Base-by-base conservation (phyloP, 2,329 filamentous ascomycete genomes). In the Paecilomyces niveus region DNA sequence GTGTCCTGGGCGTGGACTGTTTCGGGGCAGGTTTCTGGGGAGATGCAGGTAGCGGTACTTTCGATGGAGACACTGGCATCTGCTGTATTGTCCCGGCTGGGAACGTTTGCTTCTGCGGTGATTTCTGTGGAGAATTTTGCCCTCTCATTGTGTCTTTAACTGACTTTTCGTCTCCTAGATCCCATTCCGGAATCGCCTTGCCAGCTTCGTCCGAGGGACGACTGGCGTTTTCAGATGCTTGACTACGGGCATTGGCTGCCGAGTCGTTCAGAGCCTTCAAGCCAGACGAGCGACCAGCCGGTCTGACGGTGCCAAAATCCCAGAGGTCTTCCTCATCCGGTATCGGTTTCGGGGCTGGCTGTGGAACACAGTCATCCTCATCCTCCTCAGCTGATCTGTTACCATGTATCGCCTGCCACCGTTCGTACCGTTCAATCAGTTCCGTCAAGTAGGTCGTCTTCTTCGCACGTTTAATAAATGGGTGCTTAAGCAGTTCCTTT, bases 361-460 rank as follows among this genome's bases (percentile, higher is more conserved):
- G 58, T 24, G 64, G 67, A 18, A 68, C 65, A 31, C 62, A 63
- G 39, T 83, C 80, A 8, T 79, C 81, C 22, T 89, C 85, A 29
- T 82, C 79, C 26, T 84, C 82, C 7, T 91, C 89, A 1, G 89
- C 85, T 13, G 86, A 84, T 33, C 86, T 84, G 35, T 85, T 84
- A 60, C 91, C 91, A 68, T 94, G 87, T 4, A 87, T 88, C 24
- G 90, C 87, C 57, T 89, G 85, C 91, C 92, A 99, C 61, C 92
- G 85, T 70, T 89, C 89, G 68, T 95, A 86, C 56, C 94, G 83
- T 72, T 97, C 92, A 68, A 99, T 97, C 58, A 99, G 80, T 75
- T 99, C 94, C 1, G 94, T 97, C 50, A 99, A 79, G 71, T 96
- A 97, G n/a, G 88, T 94, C 0, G 92, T 96, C 76, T 93, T 94